Evolutionary conservation across 768 basidiomycete genomes (phyloP).

Genomic region (Podaxis mareebaensis): DNA sequence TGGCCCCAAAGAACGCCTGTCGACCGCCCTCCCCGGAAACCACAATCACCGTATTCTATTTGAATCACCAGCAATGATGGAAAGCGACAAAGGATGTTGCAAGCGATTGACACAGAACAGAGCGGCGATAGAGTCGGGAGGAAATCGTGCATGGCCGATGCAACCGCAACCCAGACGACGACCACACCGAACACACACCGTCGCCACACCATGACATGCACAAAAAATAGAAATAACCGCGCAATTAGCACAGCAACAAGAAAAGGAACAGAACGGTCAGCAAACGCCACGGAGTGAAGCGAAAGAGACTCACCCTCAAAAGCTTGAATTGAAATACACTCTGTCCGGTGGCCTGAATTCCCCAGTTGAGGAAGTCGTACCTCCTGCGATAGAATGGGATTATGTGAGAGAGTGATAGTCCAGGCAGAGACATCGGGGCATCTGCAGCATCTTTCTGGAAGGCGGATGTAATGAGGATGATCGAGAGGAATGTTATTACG

Average conservation of each 20-base stretch:
- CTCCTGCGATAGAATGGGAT: slow-evolving; percentile 68
- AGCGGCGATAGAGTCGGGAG: slow-evolving; percentile 5
- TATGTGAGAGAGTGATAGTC: slow-evolving; percentile 57
- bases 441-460: slow-evolving; percentile 50
- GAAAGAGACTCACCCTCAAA: slow-evolving; percentile 50
- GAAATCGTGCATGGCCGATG: not conserved
- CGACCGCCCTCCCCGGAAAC: slow-evolving; percentile 75
- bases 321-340: slow-evolving; percentile 70
- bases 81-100: not conserved
- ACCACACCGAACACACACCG: not conserved
- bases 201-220: not conserved
- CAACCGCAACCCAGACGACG: not conserved
- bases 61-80: not conserved
- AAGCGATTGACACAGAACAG: slow-evolving; percentile 16
- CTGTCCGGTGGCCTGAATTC: slow-evolving; percentile 67
- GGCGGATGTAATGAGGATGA: slow-evolving; percentile 45
- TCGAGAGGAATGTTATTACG: slow-evolving; percentile 46
- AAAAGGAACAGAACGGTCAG: slow-evolving; percentile 1
- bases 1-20: slow-evolving; percentile 67
- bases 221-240: not conserved
- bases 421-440: slow-evolving; percentile 58
- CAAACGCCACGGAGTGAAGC: slow-evolving; percentile 5
- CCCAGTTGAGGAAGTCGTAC: slow-evolving; percentile 74
- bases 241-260: not conserved
- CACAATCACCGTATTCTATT: slow-evolving; percentile 71